Conservation (phyloP, 2,329 filamentous ascomycete genomes). For the Rutstroemia sp. region DNA sequence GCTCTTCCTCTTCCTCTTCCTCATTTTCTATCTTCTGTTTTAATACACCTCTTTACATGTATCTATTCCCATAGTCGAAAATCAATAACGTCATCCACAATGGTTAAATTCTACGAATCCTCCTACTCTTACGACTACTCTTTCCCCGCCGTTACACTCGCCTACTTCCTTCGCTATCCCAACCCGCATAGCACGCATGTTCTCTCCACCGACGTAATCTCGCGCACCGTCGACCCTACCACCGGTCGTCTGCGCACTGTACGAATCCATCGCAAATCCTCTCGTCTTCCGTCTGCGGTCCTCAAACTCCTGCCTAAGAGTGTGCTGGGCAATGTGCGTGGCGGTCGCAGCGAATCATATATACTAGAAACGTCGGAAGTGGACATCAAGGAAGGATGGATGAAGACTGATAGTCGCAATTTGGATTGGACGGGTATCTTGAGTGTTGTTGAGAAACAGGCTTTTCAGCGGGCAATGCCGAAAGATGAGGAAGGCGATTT, state of each 20-base stretch:
- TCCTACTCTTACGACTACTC: slow-evolving; percentile 72
- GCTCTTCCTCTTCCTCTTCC: neutral
- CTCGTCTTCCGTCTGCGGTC: slow-evolving; percentile 65
- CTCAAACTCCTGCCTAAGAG: slow-evolving; percentile 68
- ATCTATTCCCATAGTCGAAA: slow-evolving; percentile 7
- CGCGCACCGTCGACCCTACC: slow-evolving; percentile 61
- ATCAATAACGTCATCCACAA: slow-evolving; percentile 16
- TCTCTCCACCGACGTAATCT: slow-evolving; percentile 75
- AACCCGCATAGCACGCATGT: slow-evolving; percentile 81
- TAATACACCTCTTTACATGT: neutral
- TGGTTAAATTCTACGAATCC: slow-evolving; percentile 38
- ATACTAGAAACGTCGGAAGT: slow-evolving; percentile 75
- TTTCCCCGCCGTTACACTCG: slow-evolving; percentile 78
- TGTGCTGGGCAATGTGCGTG: slow-evolving; percentile 44
- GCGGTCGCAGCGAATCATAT: slow-evolving; percentile 60
- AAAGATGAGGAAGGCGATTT: slow-evolving; percentile 20
- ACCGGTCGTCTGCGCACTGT: slow-evolving; percentile 71
- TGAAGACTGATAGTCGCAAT: slow-evolving; percentile 74
- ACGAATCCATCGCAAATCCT: slow-evolving; percentile 75
- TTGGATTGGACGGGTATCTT: slow-evolving; percentile 76
- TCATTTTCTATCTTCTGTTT: neutral
- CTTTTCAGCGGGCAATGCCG: slow-evolving; percentile 42
- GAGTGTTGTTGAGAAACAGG: slow-evolving; percentile 69
- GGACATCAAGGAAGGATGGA: slow-evolving; percentile 73
- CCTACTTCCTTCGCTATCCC: slow-evolving; percentile 84